These are phyloP conservation scores for Schizopora paradoxa DNA, from an alignment of 1,284 basidiomycete genomes.

Conservation along the genomic window DNA sequence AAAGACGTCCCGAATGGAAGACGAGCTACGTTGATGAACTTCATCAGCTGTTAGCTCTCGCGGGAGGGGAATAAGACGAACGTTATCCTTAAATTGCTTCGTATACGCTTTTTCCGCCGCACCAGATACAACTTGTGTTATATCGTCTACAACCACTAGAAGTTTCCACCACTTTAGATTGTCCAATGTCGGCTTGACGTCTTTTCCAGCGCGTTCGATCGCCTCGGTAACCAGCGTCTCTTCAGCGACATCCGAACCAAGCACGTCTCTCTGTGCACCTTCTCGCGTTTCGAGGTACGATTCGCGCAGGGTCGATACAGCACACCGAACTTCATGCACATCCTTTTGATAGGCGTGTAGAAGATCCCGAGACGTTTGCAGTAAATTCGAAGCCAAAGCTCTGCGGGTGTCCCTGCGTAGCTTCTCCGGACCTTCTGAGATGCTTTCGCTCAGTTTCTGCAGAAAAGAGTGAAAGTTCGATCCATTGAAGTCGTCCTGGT, in stretches of 20 bases:
- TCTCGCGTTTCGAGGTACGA: constrained; percentile 28
- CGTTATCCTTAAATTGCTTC: constrained; percentile 54
- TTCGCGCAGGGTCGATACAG: constrained; percentile 30
- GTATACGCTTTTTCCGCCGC: constrained; percentile 49
- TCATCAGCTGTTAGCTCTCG: neutral
- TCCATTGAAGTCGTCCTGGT: constrained; percentile 54
- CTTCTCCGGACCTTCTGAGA: constrained; percentile 22
- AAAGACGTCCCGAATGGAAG: constrained; percentile 64
- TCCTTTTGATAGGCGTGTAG: constrained; percentile 18
- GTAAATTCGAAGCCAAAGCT: no score
- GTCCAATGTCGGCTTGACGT: constrained; percentile 50
- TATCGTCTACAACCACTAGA: constrained; percentile 67
- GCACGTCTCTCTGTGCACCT: constrained; percentile 12
- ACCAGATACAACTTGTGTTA: constrained; percentile 49
- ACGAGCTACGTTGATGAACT: constrained; percentile 46
- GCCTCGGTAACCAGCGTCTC: constrained; percentile 34
- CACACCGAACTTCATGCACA: constrained; percentile 25
- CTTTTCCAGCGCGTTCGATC: constrained; percentile 40
- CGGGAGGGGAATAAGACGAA: constrained; percentile 23
- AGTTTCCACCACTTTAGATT: constrained; percentile 64
- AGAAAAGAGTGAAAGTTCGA: constrained; percentile 51
- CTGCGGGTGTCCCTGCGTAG: constrained; percentile 14
- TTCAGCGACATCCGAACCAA: constrained; percentile 19
- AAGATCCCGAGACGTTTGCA: neutral
- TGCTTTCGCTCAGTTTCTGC: constrained; percentile 33